Evolutionary conservation across 1,284 basidiomycete genomes (phyloP).

Genomic region (Singerocomus inundabilis): DNA sequence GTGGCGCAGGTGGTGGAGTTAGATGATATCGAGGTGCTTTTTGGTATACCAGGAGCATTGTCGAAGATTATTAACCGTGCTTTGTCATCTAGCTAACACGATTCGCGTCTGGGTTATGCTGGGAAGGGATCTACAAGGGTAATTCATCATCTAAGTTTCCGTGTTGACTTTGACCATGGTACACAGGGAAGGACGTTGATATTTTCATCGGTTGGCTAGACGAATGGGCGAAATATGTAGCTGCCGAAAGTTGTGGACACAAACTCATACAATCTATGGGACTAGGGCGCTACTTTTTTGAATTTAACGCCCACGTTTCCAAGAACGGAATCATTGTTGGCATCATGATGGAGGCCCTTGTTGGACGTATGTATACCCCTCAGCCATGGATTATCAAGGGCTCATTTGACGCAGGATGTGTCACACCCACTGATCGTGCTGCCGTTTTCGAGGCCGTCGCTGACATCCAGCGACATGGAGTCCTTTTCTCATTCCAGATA

Average conservation of each 20-base stretch:
- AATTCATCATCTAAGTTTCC: neutral
- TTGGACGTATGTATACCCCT: slow-evolving; percentile 37
- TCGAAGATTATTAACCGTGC: neutral
- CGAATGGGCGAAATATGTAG: slow-evolving; percentile 28
- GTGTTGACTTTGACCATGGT: neutral
- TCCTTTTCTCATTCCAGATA: slow-evolving; percentile 29
- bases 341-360: slow-evolving; percentile 42
- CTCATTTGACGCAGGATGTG: slow-evolving; percentile 24
- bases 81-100: slow-evolving; percentile 24
- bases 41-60: neutral
- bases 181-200: slow-evolving; percentile 33
- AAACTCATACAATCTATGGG: slow-evolving; percentile 37
- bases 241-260: slow-evolving; percentile 37
- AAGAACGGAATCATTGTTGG: slow-evolving; percentile 42
- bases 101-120: slow-evolving; percentile 19
- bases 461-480: slow-evolving; percentile 37
- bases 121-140: slow-evolving; percentile 36
- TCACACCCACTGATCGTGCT: slow-evolving; percentile 37
- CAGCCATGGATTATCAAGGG: neutral
- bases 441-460: slow-evolving; percentile 43
- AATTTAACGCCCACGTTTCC: slow-evolving; percentile 46
- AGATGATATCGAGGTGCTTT: slow-evolving; percentile 31
- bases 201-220: slow-evolving; percentile 37
- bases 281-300: slow-evolving; percentile 39
- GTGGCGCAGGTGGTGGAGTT: slow-evolving; percentile 30